Percentiles rank a stretch among this genome's conserved stretches.
phyloP scores from a whole-genome alignment of 2,329 filamentous ascomycete species.

The Paramyrothecium roridum region DNA sequence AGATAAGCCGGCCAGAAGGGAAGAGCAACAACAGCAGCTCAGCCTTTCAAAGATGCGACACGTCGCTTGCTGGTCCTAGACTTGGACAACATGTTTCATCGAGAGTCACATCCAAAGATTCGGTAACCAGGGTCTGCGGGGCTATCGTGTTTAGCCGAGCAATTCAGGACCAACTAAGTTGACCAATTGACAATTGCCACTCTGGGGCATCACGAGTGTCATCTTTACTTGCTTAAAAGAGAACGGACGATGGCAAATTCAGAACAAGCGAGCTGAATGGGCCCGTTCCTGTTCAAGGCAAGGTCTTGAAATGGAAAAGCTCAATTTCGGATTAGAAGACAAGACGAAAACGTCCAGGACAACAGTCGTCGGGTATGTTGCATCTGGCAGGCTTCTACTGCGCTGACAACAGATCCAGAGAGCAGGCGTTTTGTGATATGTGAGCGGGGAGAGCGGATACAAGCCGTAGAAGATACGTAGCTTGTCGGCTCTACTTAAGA shows the following conservation, averaged over 20 bases:
- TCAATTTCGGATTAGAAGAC: no score
- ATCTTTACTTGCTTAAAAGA: not conserved
- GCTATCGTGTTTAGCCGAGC: not conserved
- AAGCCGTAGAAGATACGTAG: not conserved
- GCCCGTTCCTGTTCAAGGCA: not conserved
- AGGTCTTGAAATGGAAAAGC: no score
- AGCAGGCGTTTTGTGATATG: not conserved
- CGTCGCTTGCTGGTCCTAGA: not conserved
- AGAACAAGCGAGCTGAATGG: not conserved
- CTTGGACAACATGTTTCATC: not conserved
- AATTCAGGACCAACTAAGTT: not conserved
- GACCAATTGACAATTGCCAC: not conserved
- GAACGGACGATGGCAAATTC: not conserved
- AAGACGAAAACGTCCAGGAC: no score
- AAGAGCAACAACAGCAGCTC: not conserved
- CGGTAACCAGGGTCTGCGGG: not conserved
- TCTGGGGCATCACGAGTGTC: not conserved
- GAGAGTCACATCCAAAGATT: not conserved
- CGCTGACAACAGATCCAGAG: not conserved
- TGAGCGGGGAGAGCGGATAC: not conserved
- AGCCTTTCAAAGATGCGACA: not conserved
- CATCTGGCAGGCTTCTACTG: no score
- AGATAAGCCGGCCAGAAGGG: not conserved
- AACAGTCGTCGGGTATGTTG: no score
- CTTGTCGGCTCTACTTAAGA: no score